Evolutionary conservation across 768 basidiomycete genomes (phyloP).

Genomic region (Macrocybe gigantea): DNA sequence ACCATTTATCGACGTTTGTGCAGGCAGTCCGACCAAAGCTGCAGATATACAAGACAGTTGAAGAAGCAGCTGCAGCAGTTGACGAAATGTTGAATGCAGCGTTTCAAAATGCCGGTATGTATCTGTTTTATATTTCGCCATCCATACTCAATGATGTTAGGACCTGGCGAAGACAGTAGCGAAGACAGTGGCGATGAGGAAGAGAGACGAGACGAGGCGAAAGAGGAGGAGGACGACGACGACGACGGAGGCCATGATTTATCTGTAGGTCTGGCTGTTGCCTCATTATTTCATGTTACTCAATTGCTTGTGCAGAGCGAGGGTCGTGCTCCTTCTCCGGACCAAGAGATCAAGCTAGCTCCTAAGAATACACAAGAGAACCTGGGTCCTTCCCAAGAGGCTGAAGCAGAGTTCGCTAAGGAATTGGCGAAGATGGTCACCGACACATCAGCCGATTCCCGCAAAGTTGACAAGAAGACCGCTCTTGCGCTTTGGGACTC

Average conservation of each 20-base stretch:
- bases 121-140: background rate
- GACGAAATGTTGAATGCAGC: constrained; percentile 82
- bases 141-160: constrained; percentile 9
- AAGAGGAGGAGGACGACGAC: constrained; percentile 54
- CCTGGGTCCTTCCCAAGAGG: constrained; percentile 82
- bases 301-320: constrained; percentile 33
- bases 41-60: constrained; percentile 61
- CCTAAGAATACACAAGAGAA: constrained; percentile 56
- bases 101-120: constrained; percentile 55
- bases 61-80: constrained; percentile 82
- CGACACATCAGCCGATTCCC: constrained; percentile 74
- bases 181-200: constrained; percentile 67
- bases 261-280: constrained; percentile 34
- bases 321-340: constrained; percentile 77
- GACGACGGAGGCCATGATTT: constrained; percentile 54
- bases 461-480: constrained; percentile 85
- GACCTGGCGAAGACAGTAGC: constrained; percentile 46
- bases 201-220: constrained; percentile 40
- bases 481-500: constrained; percentile 88
- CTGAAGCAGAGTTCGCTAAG: constrained; percentile 89
- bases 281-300: background rate
- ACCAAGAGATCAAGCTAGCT: constrained; percentile 69
- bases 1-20: background rate
- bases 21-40: constrained; percentile 87
- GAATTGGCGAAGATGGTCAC: constrained; percentile 95